These are phyloP conservation scores for Aureobasidium musti DNA, from an alignment of 2,329 filamentous ascomycete genomes.

Conservation along the genomic window DNA sequence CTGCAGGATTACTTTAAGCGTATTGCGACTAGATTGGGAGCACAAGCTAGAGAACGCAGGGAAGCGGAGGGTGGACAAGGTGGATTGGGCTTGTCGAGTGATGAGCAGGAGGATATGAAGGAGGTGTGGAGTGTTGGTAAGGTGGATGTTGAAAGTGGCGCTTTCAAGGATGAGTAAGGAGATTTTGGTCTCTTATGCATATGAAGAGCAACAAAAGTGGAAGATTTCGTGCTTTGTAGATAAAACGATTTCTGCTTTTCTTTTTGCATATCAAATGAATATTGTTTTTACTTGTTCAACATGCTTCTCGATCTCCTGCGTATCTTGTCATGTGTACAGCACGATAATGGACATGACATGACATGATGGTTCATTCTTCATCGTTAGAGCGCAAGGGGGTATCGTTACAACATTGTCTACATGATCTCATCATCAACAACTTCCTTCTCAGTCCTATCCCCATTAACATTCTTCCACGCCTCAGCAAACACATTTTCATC, in stretches of 20 bases:
- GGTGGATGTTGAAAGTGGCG: slow-evolving; percentile 71
- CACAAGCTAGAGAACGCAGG: slow-evolving; percentile 81
- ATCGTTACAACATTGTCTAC: neutral
- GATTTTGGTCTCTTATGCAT: neutral
- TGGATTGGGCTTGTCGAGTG: slow-evolving; percentile 80
- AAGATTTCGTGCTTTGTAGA: neutral
- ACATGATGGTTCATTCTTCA: neutral
- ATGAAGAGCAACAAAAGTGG: neutral
- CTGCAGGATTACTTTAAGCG: slow-evolving; percentile 98
- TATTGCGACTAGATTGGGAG: slow-evolving; percentile 79
- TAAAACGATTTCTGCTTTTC: neutral
- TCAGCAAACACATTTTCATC: slow-evolving; percentile 26
- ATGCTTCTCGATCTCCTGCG: neutral
- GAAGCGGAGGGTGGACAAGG: slow-evolving; percentile 90
- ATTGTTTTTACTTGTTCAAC: neutral
- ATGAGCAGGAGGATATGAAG: slow-evolving; percentile 90
- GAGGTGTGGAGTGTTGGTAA: slow-evolving; percentile 96
- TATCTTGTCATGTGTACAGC: neutral
- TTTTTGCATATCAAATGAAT: neutral
- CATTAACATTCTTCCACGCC: slow-evolving; percentile 30
- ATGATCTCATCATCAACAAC: slow-evolving; percentile 30
- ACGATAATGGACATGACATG: neutral
- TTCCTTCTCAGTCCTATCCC: slow-evolving; percentile 29
- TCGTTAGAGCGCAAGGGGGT: neutral
- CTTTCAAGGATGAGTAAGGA: slow-evolving; percentile 16